These are phyloP conservation scores for Pseudohyphozyma bogoriensis DNA, from an alignment of 768 basidiomycete species.

Conservation along the genomic window DNA sequence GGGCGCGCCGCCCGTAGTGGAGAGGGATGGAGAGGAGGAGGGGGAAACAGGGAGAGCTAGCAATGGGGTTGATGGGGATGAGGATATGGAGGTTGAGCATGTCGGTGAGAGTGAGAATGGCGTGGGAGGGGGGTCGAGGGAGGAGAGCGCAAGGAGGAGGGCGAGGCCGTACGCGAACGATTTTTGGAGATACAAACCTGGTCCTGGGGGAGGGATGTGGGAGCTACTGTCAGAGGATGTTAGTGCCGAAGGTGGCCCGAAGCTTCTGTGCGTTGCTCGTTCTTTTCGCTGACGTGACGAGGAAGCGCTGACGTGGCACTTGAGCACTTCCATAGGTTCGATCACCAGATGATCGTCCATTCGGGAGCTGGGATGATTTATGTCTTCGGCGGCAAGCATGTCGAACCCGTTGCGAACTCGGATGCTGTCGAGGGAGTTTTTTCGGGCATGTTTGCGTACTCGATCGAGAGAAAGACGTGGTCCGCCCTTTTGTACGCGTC, in stretches of 20 bases:
- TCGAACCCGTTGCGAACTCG: neutral
- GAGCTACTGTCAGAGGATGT: slow-evolving; percentile 22
- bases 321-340: slow-evolving; percentile 14
- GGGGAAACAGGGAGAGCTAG: neutral
- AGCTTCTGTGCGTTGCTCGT: slow-evolving; percentile 9
- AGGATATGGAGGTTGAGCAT: neutral
- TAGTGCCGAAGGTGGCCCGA: slow-evolving; percentile 20
- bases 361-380: slow-evolving; percentile 6
- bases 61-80: neutral
- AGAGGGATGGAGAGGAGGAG: neutral
- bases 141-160: neutral
- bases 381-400: slow-evolving; percentile 29
- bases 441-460: slow-evolving; percentile 21
- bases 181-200: slow-evolving; percentile 26
- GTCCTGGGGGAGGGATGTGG: slow-evolving; percentile 17
- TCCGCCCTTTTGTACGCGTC: slow-evolving; percentile 14
- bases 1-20: too few species aligned
- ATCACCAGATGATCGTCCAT: slow-evolving; percentile 21
- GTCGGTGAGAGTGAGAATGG: neutral
- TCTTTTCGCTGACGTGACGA: neutral
- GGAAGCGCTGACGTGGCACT: neutral
- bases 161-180: slow-evolving; percentile 1
- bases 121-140: neutral
- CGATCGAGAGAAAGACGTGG: slow-evolving; percentile 4
- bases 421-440: neutral